Percentiles rank a stretch among this genome's conserved stretches.
Conservation (phyloP, 768 basidiomycete genomes). For the Infundibulicybe gibba region DNA sequence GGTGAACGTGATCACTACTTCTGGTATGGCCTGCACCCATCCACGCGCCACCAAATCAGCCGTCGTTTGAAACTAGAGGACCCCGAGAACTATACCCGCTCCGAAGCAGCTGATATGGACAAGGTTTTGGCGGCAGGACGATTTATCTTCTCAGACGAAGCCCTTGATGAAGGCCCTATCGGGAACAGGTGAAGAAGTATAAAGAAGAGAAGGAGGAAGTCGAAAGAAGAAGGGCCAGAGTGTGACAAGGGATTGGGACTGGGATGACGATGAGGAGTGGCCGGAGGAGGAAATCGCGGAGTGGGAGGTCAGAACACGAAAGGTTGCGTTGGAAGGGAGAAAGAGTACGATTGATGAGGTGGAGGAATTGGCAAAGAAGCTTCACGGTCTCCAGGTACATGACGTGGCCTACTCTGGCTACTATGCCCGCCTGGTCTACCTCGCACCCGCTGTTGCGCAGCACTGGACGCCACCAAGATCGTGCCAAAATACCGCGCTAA, state of each 20-base stretch:
- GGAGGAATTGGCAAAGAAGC: slow-evolving; percentile 4
- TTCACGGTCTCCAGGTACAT: background rate
- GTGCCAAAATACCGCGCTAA: too few species aligned
- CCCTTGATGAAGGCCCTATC: background rate
- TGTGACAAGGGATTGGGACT: background rate
- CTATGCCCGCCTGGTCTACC: background rate
- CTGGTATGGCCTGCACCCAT: background rate
- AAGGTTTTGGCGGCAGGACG: background rate
- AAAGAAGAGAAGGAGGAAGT: background rate
- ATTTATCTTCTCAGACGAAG: background rate
- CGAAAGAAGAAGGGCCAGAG: background rate
- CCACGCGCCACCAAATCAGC: background rate
- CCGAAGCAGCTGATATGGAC: background rate
- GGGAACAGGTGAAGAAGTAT: background rate
- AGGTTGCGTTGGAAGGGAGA: background rate
- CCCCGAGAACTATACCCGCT: background rate
- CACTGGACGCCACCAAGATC: too few species aligned
- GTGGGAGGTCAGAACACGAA: slow-evolving; percentile 3
- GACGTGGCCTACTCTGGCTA: background rate
- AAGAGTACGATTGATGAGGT: slow-evolving; percentile 1
- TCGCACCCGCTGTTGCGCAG: background rate
- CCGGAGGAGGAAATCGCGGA: background rate
- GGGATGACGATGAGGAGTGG: background rate
- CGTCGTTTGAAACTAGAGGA: background rate
- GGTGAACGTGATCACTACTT: slow-evolving; percentile 1